Conservation (phyloP, 2,329 filamentous ascomycete species). For the Talaromyces pinophilus region DNA sequence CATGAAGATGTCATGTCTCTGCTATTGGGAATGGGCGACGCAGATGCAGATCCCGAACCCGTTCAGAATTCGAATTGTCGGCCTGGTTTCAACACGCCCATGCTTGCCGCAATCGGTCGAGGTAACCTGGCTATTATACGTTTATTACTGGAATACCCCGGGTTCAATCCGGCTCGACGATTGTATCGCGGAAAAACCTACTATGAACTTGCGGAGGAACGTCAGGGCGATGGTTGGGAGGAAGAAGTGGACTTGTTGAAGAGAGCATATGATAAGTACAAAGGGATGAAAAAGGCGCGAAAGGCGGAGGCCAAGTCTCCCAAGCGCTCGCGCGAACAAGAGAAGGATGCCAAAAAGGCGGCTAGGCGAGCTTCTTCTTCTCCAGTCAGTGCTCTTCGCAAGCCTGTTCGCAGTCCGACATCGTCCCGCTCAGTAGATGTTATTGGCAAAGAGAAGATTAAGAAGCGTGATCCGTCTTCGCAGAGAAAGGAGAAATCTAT, state of each 20-base stretch:
- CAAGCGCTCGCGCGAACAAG: constrained; percentile 41
- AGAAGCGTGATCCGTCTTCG: constrained; percentile 14
- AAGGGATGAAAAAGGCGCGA: constrained; percentile 35
- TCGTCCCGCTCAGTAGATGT: constrained; percentile 31
- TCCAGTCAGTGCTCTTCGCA: constrained; percentile 37
- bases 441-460: constrained; percentile 29
- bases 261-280: constrained; percentile 53
- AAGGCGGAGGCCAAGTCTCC: constrained; percentile 42
- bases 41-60: constrained; percentile 69
- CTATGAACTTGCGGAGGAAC: constrained; percentile 79
- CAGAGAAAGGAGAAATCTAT: constrained; percentile 18
- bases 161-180: constrained; percentile 78
- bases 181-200: constrained; percentile 77
- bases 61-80: constrained; percentile 55
- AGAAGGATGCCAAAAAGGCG: constrained; percentile 40
- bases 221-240: constrained; percentile 85
- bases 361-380: constrained; percentile 43
- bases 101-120: constrained; percentile 90
- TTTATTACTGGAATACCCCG: constrained; percentile 72
- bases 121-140: constrained; percentile 81
- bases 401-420: constrained; percentile 36
- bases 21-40: constrained; percentile 66
- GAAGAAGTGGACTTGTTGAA: constrained; percentile 82
- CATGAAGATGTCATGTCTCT: constrained; percentile 86
- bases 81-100: constrained; percentile 80